Conservation (phyloP, 495 filamentous ascomycete genomes). For the Aspergillus ostianus region DNA sequence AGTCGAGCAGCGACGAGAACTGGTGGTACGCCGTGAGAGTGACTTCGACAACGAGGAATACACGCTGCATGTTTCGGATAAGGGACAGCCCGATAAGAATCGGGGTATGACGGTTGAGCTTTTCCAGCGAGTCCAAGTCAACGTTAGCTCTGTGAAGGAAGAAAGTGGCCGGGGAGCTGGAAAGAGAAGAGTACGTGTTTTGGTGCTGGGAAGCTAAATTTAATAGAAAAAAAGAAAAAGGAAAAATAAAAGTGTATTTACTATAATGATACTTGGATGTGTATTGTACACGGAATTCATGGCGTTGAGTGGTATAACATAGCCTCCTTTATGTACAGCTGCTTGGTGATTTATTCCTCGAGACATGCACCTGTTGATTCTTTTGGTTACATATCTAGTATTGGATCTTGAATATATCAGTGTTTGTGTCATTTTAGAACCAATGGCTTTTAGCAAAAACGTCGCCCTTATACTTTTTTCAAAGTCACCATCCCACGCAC, state of each 20-base stretch:
- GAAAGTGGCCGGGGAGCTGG: conserved; percentile 70
- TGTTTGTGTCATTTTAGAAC: not conserved
- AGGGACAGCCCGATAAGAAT: conserved; percentile 48
- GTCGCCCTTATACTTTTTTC: conserved; percentile 31
- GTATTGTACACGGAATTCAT: not conserved
- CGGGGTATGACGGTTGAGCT: conserved; percentile 65
- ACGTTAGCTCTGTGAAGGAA: conserved; percentile 88
- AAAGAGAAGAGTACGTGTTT: conserved; percentile 66
- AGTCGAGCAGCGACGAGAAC: conserved; percentile 37
- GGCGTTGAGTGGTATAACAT: not conserved
- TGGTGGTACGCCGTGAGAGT: conserved; percentile 54
- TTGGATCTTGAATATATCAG: not conserved
- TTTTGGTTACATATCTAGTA: not conserved
- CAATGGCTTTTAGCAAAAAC: not conserved
- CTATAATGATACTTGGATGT: conserved; percentile 2
- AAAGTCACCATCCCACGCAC: conserved; percentile 33
- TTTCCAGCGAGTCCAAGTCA: conserved; percentile 86
- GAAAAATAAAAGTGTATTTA: not conserved
- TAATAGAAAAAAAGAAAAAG: conserved; percentile 16
- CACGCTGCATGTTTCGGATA: conserved; percentile 56
- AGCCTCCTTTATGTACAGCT: not conserved
- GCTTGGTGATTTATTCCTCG: conserved; percentile 3
- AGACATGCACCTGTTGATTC: not conserved
- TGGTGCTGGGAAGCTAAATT: conserved; percentile 30
- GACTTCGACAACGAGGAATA: conserved; percentile 84